Evolutionary conservation across 192 early-diverging fungal genomes (phyloP).

Genomic region (Phycomyces nitens): DNA sequence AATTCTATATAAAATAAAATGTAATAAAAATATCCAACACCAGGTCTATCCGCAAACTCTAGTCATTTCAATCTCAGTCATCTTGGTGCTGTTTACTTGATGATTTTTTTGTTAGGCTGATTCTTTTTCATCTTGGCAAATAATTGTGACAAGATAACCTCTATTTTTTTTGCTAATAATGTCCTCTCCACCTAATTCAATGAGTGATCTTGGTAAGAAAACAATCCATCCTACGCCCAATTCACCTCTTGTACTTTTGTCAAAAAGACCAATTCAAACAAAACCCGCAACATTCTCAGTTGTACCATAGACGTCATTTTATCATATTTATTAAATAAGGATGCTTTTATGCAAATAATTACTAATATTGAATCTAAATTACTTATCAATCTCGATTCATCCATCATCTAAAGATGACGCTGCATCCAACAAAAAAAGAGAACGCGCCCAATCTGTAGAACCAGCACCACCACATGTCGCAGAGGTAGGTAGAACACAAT

Average conservation of each 20-base stretch:
- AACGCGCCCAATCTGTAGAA: slow-evolving; percentile 33
- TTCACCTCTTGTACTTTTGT: too few species aligned
- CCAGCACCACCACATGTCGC: slow-evolving; percentile 12
- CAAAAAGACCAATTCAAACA: too few species aligned
- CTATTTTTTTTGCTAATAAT: not conserved
- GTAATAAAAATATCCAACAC: too few species aligned
- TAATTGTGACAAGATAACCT: not conserved
- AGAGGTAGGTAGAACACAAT: slow-evolving; percentile 13
- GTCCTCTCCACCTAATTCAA: slow-evolving; percentile 16
- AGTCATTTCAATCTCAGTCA: not conserved
- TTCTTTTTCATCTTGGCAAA: not conserved
- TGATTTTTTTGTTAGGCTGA: not conserved
- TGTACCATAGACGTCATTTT: too few species aligned
- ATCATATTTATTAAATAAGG: too few species aligned
- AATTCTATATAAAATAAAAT: too few species aligned
- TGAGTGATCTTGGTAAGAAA: slow-evolving; percentile 11
- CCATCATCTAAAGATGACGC: slow-evolving; percentile 24
- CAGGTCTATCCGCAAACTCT: too few species aligned
- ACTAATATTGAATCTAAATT: too few species aligned
- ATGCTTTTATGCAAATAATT: too few species aligned
- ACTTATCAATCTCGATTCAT: too few species aligned
- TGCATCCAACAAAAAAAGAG: slow-evolving; percentile 28
- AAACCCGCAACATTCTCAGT: too few species aligned
- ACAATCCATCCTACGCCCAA: too few species aligned
- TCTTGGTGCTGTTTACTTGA: not conserved